Evolutionary conservation across 352 stramenopile genomes (phyloP).

Genomic region (Globisporangium recalcitrans): DNA sequence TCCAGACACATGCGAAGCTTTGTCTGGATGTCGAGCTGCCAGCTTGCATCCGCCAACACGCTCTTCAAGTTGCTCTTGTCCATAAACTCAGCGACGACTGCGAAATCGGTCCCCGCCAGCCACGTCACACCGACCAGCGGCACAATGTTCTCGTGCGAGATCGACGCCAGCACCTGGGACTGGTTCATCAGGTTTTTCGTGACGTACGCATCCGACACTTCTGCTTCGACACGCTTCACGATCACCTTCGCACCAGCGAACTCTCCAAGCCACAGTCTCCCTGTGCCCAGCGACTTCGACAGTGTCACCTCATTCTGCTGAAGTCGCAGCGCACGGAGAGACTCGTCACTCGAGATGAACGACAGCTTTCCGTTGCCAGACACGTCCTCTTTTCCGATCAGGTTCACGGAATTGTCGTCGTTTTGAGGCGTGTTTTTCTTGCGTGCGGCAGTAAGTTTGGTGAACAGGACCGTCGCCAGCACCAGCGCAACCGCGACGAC

Average conservation of each 20-base stretch:
- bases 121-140: slow-evolving; percentile 1
- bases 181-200: slow-evolving; percentile 46
- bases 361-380: slow-evolving; percentile 33
- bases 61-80: slow-evolving; percentile 61
- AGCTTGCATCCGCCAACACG: slow-evolving; percentile 47
- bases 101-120: slow-evolving; percentile 60
- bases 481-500: slow-evolving; percentile 32
- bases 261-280: slow-evolving; percentile 15
- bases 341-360: slow-evolving; percentile 68
- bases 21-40: slow-evolving; percentile 43
- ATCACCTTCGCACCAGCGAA: slow-evolving; percentile 48
- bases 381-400: slow-evolving; percentile 43
- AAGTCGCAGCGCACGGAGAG: slow-evolving; percentile 45
- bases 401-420: slow-evolving; percentile 29
- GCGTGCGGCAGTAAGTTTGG: slow-evolving; percentile 19
- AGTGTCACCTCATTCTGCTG: slow-evolving; percentile 44
- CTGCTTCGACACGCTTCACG: slow-evolving; percentile 59
- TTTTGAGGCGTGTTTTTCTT: slow-evolving; percentile 13
- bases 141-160: not conserved
- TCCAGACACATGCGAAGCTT: slow-evolving; percentile 74
- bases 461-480: slow-evolving; percentile 36
- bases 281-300: slow-evolving; percentile 56
- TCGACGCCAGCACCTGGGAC: slow-evolving; percentile 5
- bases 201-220: slow-evolving; percentile 46
- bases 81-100: slow-evolving; percentile 69